Conservation (phyloP, 306 rosid genomes). For the Alnus rubra region DNA sequence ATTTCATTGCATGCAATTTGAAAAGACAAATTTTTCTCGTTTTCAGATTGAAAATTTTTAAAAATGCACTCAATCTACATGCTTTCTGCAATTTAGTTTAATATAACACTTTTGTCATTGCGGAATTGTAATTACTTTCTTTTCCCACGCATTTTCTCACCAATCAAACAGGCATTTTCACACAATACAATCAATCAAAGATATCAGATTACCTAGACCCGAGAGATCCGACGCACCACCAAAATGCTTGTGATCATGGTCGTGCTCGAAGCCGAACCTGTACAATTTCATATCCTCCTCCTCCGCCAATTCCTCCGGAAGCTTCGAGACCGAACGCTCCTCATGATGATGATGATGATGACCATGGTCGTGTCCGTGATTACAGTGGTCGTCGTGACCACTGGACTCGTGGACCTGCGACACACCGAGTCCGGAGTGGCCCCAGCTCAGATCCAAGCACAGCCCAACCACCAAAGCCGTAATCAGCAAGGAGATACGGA, state of each 20-base stretch:
- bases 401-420: slow-evolving; percentile 27
- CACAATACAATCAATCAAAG: not conserved
- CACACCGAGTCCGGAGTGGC: slow-evolving; percentile 29
- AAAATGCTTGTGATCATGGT: slow-evolving; percentile 31
- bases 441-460: slow-evolving; percentile 58
- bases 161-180: slow-evolving; percentile 20
- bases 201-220: slow-evolving; percentile 52
- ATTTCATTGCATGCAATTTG: too few relatives aligned
- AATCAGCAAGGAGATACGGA: slow-evolving; percentile 6
- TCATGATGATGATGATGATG: slow-evolving; percentile 20
- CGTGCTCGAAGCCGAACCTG: slow-evolving; percentile 60
- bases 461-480: slow-evolving; percentile 34
- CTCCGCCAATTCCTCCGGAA: slow-evolving; percentile 94
- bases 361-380: slow-evolving; percentile 36
- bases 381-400: slow-evolving; percentile 35
- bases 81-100: too few relatives aligned
- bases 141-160: not conserved
- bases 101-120: too few relatives aligned
- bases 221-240: slow-evolving; percentile 49
- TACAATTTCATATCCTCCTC: slow-evolving; percentile 88
- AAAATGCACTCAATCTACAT: too few relatives aligned
- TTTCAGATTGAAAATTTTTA: too few relatives aligned
- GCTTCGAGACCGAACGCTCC: slow-evolving; percentile 37
- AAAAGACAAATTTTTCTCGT: too few relatives aligned
- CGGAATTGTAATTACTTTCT: not conserved